These are phyloP conservation scores for Colletotrichum kahawae DNA, from an alignment of 2,329 filamentous ascomycete species.

Conservation along the genomic window DNA sequence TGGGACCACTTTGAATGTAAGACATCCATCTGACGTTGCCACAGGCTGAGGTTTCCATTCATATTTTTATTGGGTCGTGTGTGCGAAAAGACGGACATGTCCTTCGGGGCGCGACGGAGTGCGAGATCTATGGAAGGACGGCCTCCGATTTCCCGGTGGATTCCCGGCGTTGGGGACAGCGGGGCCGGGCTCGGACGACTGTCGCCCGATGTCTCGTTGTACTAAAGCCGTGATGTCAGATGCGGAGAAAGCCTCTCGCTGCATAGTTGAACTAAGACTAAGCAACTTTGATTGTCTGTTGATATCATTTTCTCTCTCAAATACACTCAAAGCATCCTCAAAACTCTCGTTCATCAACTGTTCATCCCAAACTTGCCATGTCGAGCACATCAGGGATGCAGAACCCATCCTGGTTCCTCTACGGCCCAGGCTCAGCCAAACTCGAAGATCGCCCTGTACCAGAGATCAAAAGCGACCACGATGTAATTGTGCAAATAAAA, in stretches of 20 bases:
- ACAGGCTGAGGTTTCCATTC: background rate
- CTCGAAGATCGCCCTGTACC: slow-evolving; percentile 26
- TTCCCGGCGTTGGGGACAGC: background rate
- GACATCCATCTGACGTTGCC: background rate
- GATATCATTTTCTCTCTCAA: background rate
- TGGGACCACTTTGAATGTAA: background rate
- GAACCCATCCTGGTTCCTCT: slow-evolving; percentile 22
- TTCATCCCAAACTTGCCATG: background rate
- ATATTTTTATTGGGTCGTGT: background rate
- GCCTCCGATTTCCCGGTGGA: slow-evolving; percentile 21
- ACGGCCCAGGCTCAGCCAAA: slow-evolving; percentile 24
- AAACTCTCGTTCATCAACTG: background rate
- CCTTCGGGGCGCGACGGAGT: background rate
- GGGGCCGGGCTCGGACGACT: background rate
- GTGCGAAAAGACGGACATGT: background rate
- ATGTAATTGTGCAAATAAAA: slow-evolving; percentile 27
- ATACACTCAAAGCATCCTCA: background rate
- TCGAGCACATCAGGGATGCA: background rate
- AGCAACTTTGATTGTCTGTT: background rate
- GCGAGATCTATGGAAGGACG: background rate
- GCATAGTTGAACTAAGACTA: background rate
- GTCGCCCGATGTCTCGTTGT: background rate
- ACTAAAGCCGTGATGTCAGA: background rate
- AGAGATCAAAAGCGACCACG: slow-evolving; percentile 27
- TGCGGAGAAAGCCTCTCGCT: background rate